These are phyloP conservation scores for Fraxinus xanthoxyloides DNA, from an alignment of 305 asterid genomes.

Conservation along the genomic window DNA sequence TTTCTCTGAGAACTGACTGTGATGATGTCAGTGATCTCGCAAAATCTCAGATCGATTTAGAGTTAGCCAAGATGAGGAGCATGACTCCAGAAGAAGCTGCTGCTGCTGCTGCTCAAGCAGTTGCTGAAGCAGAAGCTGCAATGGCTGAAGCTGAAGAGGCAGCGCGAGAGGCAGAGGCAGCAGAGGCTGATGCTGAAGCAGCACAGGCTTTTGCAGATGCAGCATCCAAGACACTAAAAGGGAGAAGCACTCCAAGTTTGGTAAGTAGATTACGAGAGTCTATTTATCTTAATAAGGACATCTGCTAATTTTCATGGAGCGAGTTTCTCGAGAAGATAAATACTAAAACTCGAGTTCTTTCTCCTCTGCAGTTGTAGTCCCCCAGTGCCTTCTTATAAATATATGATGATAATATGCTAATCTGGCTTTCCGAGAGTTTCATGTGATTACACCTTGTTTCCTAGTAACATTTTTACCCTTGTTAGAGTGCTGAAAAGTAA, in stretches of 20 bases:
- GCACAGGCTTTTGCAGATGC: slow-evolving; percentile 92
- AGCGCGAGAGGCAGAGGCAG: slow-evolving; percentile 90
- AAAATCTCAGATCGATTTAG: slow-evolving; percentile 65
- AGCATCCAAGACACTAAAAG: slow-evolving; percentile 76
- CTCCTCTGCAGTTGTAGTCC: neutral
- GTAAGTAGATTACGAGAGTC: slow-evolving; percentile 39
- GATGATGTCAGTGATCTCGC: slow-evolving; percentile 42
- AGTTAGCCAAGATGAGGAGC: slow-evolving; percentile 67
- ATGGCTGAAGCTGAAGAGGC: slow-evolving; percentile 99
- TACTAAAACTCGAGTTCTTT: neutral
- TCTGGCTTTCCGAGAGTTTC: neutral
- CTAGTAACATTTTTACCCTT: neutral
- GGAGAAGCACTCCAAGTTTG: slow-evolving; percentile 63
- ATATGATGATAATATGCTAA: neutral
- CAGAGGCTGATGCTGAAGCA: slow-evolving; percentile 98
- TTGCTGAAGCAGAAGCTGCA: slow-evolving; percentile 97
- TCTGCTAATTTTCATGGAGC: neutral
- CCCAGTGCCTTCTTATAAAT: neutral
- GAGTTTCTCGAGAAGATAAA: neutral
- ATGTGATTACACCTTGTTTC: neutral
- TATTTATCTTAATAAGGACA: neutral
- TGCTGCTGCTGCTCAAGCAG: slow-evolving; percentile 93
- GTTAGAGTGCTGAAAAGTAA: neutral
- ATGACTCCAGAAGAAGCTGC: slow-evolving; percentile 92
- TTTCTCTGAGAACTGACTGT: slow-evolving; percentile 43